Base-by-base conservation (phyloP, 1,284 basidiomycete genomes). In the Stygiomarasmius scandens region DNA sequence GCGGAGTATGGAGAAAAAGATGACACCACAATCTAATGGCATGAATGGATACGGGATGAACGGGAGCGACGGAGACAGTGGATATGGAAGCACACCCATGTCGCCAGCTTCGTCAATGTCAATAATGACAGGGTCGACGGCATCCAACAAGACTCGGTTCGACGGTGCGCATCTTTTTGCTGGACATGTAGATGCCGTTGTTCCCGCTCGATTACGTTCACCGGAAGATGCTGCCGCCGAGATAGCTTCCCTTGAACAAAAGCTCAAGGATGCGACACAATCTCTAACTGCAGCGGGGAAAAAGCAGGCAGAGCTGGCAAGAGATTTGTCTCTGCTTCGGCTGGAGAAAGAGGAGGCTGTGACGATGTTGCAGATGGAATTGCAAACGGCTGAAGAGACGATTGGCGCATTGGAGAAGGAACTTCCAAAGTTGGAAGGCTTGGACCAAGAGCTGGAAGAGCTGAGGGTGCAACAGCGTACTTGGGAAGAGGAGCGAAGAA, bases 141-240 rank as follows among this genome's bases (percentile, higher is more conserved):
- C 16, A 5, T 41, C 38, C 6, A 41, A 19, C 10, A 76, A 75
- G 55, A 64, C 74, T 24, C 85, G 82, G 44, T 92, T 93, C 65
- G 89, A 91, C 54, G 90, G 90, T n/a, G 84, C 86, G 1, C 90
- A 93, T 73, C 77, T 92, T 49, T 92, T 92, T 63, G 89, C 90
- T 0, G 90, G 90, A 0, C 89, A 93, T 62, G 84, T 80, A 3
- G 79, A 85, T 49, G 79, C 88, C 3, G 71, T 89, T 16, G 74
- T 86, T 0, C 87, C 86, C 0, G 71, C 68, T 54, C 68, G 69
- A 11, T 68, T 70, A 54, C 64, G 72, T 36, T 48, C 72, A 1
- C 65, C 72, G 3, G 74, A 76, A 23, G 64, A 76, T 64, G 61
- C 74, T 56, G 61, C 77, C 64, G 61, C 62, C 52, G 77, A 69